Conservation (phyloP, 331 rosid genomes). For the Quercus phellos region DNA sequence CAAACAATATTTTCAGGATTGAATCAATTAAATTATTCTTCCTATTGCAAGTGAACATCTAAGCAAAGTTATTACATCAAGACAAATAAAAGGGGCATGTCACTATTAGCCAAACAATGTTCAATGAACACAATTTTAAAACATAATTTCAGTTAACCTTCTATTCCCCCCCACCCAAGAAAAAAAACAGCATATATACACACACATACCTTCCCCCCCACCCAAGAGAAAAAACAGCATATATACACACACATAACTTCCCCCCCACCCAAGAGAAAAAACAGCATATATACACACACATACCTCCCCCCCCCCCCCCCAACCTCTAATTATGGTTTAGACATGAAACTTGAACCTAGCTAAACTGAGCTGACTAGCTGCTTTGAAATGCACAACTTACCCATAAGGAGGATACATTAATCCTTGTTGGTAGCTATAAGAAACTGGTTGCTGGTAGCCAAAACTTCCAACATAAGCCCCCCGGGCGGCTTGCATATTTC, state of each 20-base stretch:
- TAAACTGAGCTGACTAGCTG: neutral
- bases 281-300: no score
- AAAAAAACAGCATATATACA: neutral
- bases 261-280: no score
- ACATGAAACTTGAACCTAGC: neutral
- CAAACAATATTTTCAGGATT: neutral
- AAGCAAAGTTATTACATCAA: neutral
- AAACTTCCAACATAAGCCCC: slow-evolving; percentile 62
- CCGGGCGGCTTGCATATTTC: slow-evolving; percentile 59
- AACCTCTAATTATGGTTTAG: neutral
- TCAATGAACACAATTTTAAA: neutral
- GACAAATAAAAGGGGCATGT: neutral
- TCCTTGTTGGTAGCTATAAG: slow-evolving; percentile 79
- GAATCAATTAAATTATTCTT: neutral
- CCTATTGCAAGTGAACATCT: neutral
- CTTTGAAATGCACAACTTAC: slow-evolving; percentile 41
- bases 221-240: no score
- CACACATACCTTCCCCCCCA: no score
- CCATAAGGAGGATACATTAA: slow-evolving; percentile 81
- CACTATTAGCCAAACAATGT: neutral
- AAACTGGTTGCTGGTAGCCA: slow-evolving; percentile 81
- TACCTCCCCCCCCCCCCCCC: no score
- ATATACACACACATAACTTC: no score
- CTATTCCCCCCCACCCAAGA: neutral
- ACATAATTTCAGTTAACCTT: neutral